A percentile compares a stretch with the other conserved stretches of the same genome.
These are phyloP conservation scores for Eremochloa ophiuroides DNA, from an alignment of 176 grass and related monocot genomes.

Conservation along the genomic window DNA sequence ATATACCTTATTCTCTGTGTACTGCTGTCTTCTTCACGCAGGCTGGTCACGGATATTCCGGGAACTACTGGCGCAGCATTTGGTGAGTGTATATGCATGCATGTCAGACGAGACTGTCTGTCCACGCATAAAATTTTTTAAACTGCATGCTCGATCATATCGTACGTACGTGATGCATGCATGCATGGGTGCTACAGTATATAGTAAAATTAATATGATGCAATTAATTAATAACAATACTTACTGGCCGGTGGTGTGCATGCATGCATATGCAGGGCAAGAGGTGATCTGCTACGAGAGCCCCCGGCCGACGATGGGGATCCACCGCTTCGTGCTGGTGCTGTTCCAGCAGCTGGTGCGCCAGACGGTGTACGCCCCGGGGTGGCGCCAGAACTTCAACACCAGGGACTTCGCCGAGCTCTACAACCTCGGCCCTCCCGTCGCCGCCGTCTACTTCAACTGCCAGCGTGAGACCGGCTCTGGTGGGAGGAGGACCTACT, in stretches of 20 bases:
- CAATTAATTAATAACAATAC: too few relatives aligned
- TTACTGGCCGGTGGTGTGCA: too few relatives aligned
- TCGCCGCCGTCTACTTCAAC: constrained; percentile 66
- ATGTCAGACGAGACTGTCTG: too few relatives aligned
- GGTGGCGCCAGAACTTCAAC: constrained; percentile 76
- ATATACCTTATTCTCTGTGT: too few relatives aligned
- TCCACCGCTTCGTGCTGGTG: constrained; percentile 70
- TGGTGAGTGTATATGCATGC: too few relatives aligned
- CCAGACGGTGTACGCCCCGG: constrained; percentile 55
- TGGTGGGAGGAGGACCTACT: constrained; percentile 56
- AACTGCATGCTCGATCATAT: too few relatives aligned
- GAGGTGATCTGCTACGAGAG: constrained; percentile 60
- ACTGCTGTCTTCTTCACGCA: constrained; percentile 6
- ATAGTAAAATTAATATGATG: too few relatives aligned
- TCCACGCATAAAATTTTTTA: too few relatives aligned
- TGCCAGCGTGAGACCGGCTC: constrained; percentile 81
- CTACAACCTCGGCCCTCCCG: constrained; percentile 57
- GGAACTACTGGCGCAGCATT: constrained; percentile 50
- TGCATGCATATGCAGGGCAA: too few relatives aligned
- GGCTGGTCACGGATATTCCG: constrained; percentile 73
- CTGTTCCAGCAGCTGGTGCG: constrained; percentile 60
- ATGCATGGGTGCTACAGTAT: too few relatives aligned
- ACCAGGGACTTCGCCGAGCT: constrained; percentile 66
- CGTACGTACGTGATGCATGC: too few relatives aligned
- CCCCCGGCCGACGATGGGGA: constrained; percentile 53